Evolutionary conservation across 495 filamentous ascomycete genomes (phyloP).

Genomic region (Lineolata rhizophorae): DNA sequence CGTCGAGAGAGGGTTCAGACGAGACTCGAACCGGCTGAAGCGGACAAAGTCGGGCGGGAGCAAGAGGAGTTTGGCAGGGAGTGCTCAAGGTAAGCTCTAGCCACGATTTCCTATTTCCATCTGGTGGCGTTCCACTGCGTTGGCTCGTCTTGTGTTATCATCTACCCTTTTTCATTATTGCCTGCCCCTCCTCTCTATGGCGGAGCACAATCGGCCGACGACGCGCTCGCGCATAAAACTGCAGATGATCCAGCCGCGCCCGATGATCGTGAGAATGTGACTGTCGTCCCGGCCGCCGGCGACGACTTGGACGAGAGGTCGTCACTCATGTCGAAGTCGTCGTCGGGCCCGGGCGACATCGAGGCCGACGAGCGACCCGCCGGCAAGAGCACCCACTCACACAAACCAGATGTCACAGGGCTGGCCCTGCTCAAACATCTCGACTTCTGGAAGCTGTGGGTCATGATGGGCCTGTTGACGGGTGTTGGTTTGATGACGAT

Average conservation of each 20-base stretch:
- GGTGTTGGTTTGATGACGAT: constrained; percentile 97
- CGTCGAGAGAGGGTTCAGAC: no score
- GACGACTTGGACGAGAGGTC: constrained; percentile 74
- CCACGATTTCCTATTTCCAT: no score
- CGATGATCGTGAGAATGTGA: no score
- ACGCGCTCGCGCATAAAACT: no score
- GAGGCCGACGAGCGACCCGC: constrained; percentile 25
- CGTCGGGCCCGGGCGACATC: constrained; percentile 21
- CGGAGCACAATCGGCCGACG: no score
- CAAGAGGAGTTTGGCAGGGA: constrained; percentile 10
- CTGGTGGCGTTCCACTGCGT: no score
- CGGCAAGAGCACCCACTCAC: constrained; percentile 27
- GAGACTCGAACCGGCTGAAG: constrained; percentile 36
- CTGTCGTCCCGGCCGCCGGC: no score
- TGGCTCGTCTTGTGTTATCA: no score
- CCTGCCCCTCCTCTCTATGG: no score
- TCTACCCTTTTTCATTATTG: no score
- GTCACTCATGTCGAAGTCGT: constrained; percentile 52
- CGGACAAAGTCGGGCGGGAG: constrained; percentile 35
- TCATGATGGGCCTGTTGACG: constrained; percentile 67
- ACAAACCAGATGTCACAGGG: constrained; percentile 79
- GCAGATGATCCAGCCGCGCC: no score
- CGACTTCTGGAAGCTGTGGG: constrained; percentile 82
- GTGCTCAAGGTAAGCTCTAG: no score
- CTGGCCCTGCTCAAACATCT: constrained; percentile 46